A percentile compares a stretch with the other conserved stretches of the same genome.
phyloP scores from a whole-genome alignment of 768 basidiomycete species.

The Lactarius vividus region DNA sequence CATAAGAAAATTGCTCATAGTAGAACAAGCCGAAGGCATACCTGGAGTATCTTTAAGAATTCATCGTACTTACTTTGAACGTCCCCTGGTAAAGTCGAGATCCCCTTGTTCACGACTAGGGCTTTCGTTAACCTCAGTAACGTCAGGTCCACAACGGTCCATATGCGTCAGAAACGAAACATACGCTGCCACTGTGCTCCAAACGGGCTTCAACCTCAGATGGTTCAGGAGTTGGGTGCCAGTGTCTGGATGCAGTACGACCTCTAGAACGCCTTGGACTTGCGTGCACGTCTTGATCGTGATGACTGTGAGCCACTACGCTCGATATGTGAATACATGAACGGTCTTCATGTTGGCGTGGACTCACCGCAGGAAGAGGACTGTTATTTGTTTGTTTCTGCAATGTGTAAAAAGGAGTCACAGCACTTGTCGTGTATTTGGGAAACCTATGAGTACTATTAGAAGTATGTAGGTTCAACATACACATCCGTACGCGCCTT shows the following conservation, averaged over 20 bases:
- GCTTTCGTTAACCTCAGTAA: conserved; percentile 6
- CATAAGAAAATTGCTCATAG: not conserved
- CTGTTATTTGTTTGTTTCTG: not conserved
- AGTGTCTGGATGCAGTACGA: not conserved
- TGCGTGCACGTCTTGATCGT: conserved; percentile 21
- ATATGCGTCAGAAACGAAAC: not conserved
- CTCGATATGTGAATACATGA: not conserved
- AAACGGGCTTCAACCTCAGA: conserved; percentile 18
- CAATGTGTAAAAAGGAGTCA: not conserved
- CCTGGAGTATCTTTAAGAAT: conserved; percentile 3
- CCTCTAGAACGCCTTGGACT: conserved; percentile 14
- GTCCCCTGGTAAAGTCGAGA: not conserved
- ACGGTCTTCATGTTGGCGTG: not conserved
- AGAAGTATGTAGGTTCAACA: not conserved
- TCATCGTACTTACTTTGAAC: conserved; percentile 2
- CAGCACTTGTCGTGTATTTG: not conserved
- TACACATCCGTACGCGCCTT: not conserved
- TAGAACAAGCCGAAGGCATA: not conserved
- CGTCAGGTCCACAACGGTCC: not conserved
- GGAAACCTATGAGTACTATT: conserved; percentile 8
- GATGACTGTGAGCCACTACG: conserved; percentile 11
- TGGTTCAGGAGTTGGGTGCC: not conserved
- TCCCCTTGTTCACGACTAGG: not conserved
- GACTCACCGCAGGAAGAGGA: not conserved
- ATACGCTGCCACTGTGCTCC: conserved; percentile 11